A percentile compares a stretch with the other conserved stretches of the same genome.
phyloP scores from a whole-genome alignment of 495 filamentous ascomycete genomes.

The Symbiotaphrina buchneri region DNA sequence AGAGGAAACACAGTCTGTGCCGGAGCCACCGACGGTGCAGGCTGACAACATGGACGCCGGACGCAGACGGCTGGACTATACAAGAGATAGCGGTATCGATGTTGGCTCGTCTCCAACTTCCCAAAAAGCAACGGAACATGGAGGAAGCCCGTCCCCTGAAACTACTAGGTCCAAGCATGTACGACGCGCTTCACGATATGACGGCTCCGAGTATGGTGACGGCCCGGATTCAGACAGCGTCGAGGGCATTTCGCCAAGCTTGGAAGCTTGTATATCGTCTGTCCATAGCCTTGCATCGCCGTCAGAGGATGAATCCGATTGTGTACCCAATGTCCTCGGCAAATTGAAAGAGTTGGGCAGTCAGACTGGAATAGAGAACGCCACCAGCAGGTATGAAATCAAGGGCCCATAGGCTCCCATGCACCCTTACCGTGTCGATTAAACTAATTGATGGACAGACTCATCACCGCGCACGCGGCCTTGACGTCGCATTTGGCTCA shows the following conservation, averaged over 20 bases:
- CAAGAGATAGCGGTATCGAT: conserved; percentile 4
- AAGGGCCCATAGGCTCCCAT: neutral
- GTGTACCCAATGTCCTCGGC: conserved; percentile 49
- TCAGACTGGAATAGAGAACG: conserved; percentile 63
- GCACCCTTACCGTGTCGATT: neutral
- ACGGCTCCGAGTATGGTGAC: conserved; percentile 33
- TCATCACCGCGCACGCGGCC: conserved; percentile 74
- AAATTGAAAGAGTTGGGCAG: conserved; percentile 54
- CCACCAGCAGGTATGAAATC: conserved; percentile 42
- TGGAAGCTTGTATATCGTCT: conserved; percentile 55
- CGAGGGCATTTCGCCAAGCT: conserved; percentile 43
- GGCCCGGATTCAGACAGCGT: conserved; percentile 51
- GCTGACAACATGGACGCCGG: neutral
- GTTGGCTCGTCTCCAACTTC: neutral
- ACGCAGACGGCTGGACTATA: conserved; percentile 3
- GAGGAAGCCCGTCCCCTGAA: neutral
- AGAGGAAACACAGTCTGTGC: neutral
- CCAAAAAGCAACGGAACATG: neutral
- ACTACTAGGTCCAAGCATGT: conserved; percentile 12
- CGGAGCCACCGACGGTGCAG: neutral
- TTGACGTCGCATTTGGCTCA: conserved; percentile 66
- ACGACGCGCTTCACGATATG: conserved; percentile 26
- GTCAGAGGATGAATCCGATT: conserved; percentile 43
- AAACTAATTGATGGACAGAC: conserved; percentile 27
- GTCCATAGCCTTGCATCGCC: conserved; percentile 56